A percentile compares a stretch with the other conserved stretches of the same genome.
phyloP scores from a whole-genome alignment of 2,329 filamentous ascomycete genomes.

The Fragosphaeria purpurea region DNA sequence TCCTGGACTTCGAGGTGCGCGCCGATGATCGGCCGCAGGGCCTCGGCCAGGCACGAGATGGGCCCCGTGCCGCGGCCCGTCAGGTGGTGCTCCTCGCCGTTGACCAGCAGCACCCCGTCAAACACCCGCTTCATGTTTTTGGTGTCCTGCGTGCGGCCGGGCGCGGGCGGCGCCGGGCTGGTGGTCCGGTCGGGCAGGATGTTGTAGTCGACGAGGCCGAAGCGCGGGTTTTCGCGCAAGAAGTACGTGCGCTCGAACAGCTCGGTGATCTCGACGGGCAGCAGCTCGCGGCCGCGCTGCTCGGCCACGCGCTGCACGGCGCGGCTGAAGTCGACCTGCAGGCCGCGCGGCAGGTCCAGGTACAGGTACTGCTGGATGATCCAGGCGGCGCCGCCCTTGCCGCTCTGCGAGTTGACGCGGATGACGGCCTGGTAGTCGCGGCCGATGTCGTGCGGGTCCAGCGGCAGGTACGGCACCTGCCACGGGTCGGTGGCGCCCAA shows the following conservation, averaged over 20 bases:
- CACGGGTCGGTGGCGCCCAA: constrained; percentile 57
- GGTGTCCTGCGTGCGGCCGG: constrained; percentile 65
- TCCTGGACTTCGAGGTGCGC: constrained; percentile 85
- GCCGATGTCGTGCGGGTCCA: constrained; percentile 88
- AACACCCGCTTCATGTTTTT: constrained; percentile 74
- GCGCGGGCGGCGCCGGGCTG: constrained; percentile 54
- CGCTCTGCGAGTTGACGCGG: constrained; percentile 91
- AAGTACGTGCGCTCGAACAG: constrained; percentile 89
- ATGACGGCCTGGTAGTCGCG: constrained; percentile 97
- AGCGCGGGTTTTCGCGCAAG: constrained; percentile 71
- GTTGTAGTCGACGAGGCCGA: constrained; percentile 82
- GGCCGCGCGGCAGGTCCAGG: constrained; percentile 82
- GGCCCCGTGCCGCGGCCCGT: constrained; percentile 79
- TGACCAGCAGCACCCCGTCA: constrained; percentile 72
- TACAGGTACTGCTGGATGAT: constrained; percentile 82
- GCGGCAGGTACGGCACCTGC: constrained; percentile 83
- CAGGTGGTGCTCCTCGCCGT: constrained; percentile 69
- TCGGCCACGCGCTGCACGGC: constrained; percentile 80
- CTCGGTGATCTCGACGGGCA: constrained; percentile 70
- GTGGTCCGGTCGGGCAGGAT: constrained; percentile 74
- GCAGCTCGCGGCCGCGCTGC: constrained; percentile 69
- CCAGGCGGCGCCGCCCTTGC: constrained; percentile 91
- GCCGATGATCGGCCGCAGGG: constrained; percentile 59
- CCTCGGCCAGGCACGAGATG: constrained; percentile 78
- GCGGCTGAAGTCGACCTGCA: constrained; percentile 84